phyloP scores from a whole-genome alignment of 257 asterid genomes.

The Ehretia macrophylla region DNA sequence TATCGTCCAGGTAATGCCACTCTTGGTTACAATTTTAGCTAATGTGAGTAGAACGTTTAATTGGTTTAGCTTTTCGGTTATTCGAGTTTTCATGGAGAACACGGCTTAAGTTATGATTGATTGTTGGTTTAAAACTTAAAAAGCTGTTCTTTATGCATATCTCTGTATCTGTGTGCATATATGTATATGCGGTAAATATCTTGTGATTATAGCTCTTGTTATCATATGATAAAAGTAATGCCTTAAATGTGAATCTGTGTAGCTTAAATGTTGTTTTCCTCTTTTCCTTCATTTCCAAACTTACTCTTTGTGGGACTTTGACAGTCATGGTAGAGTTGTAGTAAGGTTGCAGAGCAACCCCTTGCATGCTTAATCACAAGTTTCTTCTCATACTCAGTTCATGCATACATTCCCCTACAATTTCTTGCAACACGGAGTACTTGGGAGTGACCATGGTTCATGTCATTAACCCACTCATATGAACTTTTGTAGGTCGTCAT shows the following conservation, averaged over 20 bases:
- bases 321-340: no score
- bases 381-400: background rate
- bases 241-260: no score
- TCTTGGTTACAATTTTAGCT: background rate
- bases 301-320: no score
- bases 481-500: constrained; percentile 54
- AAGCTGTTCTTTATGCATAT: background rate
- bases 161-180: no score
- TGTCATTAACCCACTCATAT: background rate
- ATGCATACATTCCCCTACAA: background rate
- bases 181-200: no score
- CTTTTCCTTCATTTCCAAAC: no score
- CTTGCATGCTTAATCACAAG: background rate
- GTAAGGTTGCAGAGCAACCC: no score
- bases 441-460: background rate
- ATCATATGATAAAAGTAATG: no score
- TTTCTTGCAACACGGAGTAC: no score
- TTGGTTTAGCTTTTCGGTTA: background rate
- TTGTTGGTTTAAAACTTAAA: background rate
- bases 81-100: background rate
- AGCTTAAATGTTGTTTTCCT: no score
- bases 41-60: constrained; percentile 2
- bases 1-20: constrained; percentile 64
- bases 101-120: no score
- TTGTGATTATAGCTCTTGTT: no score